Conservation (phyloP, 768 basidiomycete genomes). For the Lactifluus hygrophoroides region DNA sequence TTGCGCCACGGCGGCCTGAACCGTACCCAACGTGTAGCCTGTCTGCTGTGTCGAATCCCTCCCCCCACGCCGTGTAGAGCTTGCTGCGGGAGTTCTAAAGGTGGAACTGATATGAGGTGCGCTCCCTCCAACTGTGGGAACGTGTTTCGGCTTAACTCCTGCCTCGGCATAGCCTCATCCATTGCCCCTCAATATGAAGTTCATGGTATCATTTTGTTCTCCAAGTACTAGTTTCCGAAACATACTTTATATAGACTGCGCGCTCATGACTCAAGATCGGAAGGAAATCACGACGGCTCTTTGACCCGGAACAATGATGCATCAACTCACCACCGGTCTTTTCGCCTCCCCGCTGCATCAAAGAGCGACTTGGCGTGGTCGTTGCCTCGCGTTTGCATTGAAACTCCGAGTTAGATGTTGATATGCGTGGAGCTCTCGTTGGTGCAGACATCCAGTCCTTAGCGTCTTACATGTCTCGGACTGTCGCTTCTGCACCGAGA, state of each 20-base stretch:
- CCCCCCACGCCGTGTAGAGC: conserved; percentile 1
- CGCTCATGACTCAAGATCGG: too few relatives aligned
- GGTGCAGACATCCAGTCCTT: neutral
- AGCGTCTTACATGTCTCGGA: neutral
- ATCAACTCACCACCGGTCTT: neutral
- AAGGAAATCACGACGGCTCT: neutral
- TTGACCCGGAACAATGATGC: neutral
- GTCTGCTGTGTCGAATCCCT: conserved; percentile 8
- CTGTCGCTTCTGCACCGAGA: conserved; percentile 5
- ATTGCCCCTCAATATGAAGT: too few relatives aligned
- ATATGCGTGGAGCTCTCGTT: conserved; percentile 8
- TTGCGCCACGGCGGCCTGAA: neutral
- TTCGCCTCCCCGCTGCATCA: neutral
- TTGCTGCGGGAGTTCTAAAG: neutral
- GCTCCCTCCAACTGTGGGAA: conserved; percentile 6
- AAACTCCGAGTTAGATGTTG: conserved; percentile 10
- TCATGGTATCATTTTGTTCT: neutral
- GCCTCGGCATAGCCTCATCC: neutral
- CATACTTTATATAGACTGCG: neutral
- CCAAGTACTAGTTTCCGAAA: neutral
- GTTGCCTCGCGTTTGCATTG: conserved; percentile 11
- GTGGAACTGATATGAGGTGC: neutral
- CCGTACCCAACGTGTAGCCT: neutral
- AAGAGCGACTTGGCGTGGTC: conserved; percentile 1
- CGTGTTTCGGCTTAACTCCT: conserved; percentile 10